These are phyloP conservation scores for Jacaranda copaia DNA, from an alignment of 257 asterid genomes.

Conservation along the genomic window DNA sequence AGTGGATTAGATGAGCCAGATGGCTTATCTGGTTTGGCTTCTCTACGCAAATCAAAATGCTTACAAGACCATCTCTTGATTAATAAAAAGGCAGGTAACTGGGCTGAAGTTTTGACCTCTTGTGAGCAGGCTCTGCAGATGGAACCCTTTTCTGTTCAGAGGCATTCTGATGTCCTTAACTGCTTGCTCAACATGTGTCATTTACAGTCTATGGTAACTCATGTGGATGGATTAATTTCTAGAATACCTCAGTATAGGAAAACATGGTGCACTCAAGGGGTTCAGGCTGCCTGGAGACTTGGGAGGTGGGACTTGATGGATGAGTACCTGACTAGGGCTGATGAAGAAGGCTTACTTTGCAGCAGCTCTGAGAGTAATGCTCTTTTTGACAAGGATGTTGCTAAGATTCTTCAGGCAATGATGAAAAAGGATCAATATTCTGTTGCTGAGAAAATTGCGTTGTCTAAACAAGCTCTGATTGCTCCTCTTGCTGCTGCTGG, in stretches of 20 bases:
- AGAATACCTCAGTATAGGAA: slow-evolving; percentile 80
- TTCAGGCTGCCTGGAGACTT: slow-evolving; percentile 99
- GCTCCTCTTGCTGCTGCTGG: slow-evolving; percentile 99
- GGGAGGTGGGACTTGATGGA: slow-evolving; percentile 99
- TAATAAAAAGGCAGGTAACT: slow-evolving; percentile 91
- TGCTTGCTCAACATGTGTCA: slow-evolving; percentile 94
- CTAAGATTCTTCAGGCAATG: slow-evolving; percentile 92
- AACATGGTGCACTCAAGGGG: slow-evolving; percentile 99
- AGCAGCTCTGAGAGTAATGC: slow-evolving; percentile 98
- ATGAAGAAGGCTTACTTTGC: slow-evolving; percentile 82
- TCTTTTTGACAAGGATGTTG: slow-evolving; percentile 89
- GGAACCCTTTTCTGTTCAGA: slow-evolving; percentile 84
- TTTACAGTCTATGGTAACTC: slow-evolving; percentile 94
- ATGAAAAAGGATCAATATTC: slow-evolving; percentile 81
- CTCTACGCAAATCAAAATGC: slow-evolving; percentile 82
- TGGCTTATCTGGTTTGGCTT: slow-evolving; percentile 94
- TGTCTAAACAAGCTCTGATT: slow-evolving; percentile 90
- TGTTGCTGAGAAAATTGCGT: slow-evolving; percentile 77
- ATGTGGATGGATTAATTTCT: slow-evolving; percentile 89
- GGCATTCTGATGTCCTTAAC: slow-evolving; percentile 95
- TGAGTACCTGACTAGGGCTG: slow-evolving; percentile 86
- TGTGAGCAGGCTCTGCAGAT: slow-evolving; percentile 98
- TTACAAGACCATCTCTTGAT: slow-evolving; percentile 89
- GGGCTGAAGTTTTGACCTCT: slow-evolving; percentile 97
- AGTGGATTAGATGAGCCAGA: slow-evolving; percentile 96